A percentile compares a stretch with the other conserved stretches of the same genome.
Conservation (phyloP, 2,329 filamentous ascomycete genomes). For the Albifimbria verrucaria region DNA sequence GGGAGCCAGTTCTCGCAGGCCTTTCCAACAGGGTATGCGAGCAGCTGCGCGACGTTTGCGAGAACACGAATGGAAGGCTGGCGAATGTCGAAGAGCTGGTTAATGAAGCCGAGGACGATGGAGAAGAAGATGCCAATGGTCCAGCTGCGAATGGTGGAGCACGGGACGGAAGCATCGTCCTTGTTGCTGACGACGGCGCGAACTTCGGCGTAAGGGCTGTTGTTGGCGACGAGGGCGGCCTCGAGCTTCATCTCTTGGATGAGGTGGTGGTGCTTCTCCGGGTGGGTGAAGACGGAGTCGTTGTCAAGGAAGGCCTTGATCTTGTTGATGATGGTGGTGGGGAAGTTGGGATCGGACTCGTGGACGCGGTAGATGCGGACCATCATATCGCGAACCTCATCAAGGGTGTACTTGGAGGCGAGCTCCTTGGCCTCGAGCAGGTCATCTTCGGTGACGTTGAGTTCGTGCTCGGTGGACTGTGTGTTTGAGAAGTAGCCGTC, state of each 20-base stretch:
- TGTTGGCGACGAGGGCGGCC: constrained; percentile 50
- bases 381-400: constrained; percentile 42
- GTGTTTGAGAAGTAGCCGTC: constrained; percentile 29
- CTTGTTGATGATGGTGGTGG: constrained; percentile 33
- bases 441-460: constrained; percentile 45
- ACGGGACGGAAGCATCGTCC: constrained; percentile 46
- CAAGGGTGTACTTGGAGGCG: constrained; percentile 37
- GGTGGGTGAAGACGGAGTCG: constrained; percentile 39
- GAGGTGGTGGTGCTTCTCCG: constrained; percentile 43
- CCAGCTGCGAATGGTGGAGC: constrained; percentile 54
- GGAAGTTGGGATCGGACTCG: constrained; percentile 41
- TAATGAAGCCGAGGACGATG: constrained; percentile 46
- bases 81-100: constrained; percentile 57
- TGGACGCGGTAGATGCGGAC: constrained; percentile 36
- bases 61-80: constrained; percentile 52
- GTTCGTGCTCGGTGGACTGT: constrained; percentile 30
- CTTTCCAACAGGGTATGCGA: constrained; percentile 54
- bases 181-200: constrained; percentile 55
- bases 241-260: constrained; percentile 55
- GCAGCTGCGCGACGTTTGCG: constrained; percentile 53
- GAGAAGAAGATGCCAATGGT: constrained; percentile 50
- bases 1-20: constrained; percentile 48
- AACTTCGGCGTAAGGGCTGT: constrained; percentile 56
- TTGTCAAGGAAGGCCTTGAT: constrained; percentile 41
- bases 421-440: constrained; percentile 42